A percentile compares a stretch with the other conserved stretches of the same genome.
Conservation (phyloP, 768 basidiomycete genomes). For the Mycena rosella region DNA sequence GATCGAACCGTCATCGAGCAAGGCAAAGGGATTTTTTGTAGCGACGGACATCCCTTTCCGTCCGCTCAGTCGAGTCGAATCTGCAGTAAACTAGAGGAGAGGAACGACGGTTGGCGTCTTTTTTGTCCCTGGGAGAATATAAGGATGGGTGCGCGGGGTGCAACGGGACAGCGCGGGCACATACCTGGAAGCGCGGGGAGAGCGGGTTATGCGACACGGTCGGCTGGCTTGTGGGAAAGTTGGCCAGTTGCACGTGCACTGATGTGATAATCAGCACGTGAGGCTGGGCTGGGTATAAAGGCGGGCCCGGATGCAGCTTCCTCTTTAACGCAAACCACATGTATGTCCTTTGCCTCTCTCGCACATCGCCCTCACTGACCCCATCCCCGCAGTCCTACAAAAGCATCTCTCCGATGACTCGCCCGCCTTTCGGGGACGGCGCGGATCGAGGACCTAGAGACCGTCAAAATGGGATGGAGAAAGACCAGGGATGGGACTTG, state of each 20-base stretch:
- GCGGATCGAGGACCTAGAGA: slow-evolving; percentile 90
- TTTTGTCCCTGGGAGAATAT: background rate
- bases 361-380: background rate
- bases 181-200: background rate
- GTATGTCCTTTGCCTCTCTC: slow-evolving; percentile 51
- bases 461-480: slow-evolving; percentile 89
- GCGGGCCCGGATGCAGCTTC: background rate
- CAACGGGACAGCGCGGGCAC: background rate
- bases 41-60: slow-evolving; percentile 88
- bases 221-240: too few species aligned
- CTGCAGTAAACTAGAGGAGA: slow-evolving; percentile 31
- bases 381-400: slow-evolving; percentile 70
- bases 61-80: slow-evolving; percentile 41
- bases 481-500: slow-evolving; percentile 80
- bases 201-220: background rate
- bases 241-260: too few species aligned
- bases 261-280: too few species aligned
- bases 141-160: background rate
- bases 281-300: slow-evolving; percentile 40
- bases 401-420: slow-evolving; percentile 93
- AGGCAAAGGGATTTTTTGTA: slow-evolving; percentile 87
- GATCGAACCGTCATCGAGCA: slow-evolving; percentile 77
- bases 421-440: slow-evolving; percentile 76
- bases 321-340: slow-evolving; percentile 72
- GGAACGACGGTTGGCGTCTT: slow-evolving; percentile 24